Evolutionary conservation across 2,329 filamentous ascomycete genomes (phyloP).

Genomic region (Trichothecium sympodiale): DNA sequence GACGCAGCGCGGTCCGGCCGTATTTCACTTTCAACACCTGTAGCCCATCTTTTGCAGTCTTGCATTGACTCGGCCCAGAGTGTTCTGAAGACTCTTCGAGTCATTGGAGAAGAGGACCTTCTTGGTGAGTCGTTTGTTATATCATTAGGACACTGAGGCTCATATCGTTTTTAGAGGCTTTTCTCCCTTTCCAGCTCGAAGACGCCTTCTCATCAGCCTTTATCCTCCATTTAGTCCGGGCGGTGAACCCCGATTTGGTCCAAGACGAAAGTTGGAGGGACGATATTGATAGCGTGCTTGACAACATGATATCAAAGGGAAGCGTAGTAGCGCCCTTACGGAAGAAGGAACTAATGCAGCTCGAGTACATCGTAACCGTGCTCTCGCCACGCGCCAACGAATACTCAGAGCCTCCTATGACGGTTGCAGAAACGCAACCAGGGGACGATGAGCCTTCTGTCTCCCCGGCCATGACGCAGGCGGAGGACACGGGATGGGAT

Average conservation of each 20-base stretch:
- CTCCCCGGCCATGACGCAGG: too few relatives aligned
- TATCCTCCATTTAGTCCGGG: conserved; percentile 22
- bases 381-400: background rate
- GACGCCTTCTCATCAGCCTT: conserved; percentile 29
- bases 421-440: too few relatives aligned
- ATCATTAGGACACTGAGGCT: too few relatives aligned
- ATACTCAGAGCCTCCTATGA: background rate
- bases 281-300: conserved; percentile 22
- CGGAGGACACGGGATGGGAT: too few relatives aligned
- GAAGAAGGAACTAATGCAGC: conserved; percentile 23
- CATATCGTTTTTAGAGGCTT: conserved; percentile 16
- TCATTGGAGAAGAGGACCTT: conserved; percentile 17
- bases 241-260: conserved; percentile 21
- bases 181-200: conserved; percentile 28
- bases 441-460: too few relatives aligned
- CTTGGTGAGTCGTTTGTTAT: conserved; percentile 6
- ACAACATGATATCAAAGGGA: conserved; percentile 24
- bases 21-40: conserved; percentile 12
- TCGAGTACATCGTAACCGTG: conserved; percentile 22
- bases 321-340: conserved; percentile 25
- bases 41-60: conserved; percentile 16
- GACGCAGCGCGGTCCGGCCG: conserved; percentile 8
- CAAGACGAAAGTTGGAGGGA: conserved; percentile 23
- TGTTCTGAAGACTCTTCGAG: conserved; percentile 14
- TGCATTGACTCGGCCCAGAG: conserved; percentile 17